Conservation (phyloP, 345 rosid genomes). For the Euphorbia lathyris region DNA sequence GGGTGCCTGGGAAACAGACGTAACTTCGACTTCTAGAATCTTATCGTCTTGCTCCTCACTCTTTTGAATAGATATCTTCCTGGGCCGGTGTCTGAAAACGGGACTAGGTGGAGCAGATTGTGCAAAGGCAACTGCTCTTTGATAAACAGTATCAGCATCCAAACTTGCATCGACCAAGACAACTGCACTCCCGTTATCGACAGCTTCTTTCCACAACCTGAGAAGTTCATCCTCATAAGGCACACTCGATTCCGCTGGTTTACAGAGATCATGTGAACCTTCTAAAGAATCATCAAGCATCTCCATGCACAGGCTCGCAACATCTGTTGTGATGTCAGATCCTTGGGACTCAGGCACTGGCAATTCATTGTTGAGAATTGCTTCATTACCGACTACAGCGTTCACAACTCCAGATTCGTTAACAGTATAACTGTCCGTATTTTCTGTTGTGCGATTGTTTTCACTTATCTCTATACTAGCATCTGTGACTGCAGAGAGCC, state of each 20-base stretch:
- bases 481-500: neutral
- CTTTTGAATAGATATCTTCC: constrained; percentile 34
- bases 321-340: constrained; percentile 4
- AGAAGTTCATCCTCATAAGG: constrained; percentile 40
- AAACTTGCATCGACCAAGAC: constrained; percentile 43
- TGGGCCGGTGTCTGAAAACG: constrained; percentile 41
- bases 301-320: constrained; percentile 14
- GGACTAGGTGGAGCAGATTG: constrained; percentile 59
- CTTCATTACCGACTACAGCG: constrained; percentile 14
- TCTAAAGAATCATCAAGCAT: constrained; percentile 25
- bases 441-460: constrained; percentile 6
- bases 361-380: constrained; percentile 18
- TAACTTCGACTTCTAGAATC: constrained; percentile 25
- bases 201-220: constrained; percentile 58
- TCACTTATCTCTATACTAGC: constrained; percentile 6
- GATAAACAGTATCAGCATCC: constrained; percentile 59
- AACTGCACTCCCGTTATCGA: constrained; percentile 65
- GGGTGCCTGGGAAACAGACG: constrained; percentile 22
- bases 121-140: constrained; percentile 56
- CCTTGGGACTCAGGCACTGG: constrained; percentile 4
- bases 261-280: constrained; percentile 21
- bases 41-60: constrained; percentile 33
- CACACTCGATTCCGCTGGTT: constrained; percentile 12
- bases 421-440: constrained; percentile 4
- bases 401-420: constrained; percentile 25